These are phyloP conservation scores for Phellinidium pouzarii DNA, from an alignment of 1,284 basidiomycete genomes.

Conservation along the genomic window DNA sequence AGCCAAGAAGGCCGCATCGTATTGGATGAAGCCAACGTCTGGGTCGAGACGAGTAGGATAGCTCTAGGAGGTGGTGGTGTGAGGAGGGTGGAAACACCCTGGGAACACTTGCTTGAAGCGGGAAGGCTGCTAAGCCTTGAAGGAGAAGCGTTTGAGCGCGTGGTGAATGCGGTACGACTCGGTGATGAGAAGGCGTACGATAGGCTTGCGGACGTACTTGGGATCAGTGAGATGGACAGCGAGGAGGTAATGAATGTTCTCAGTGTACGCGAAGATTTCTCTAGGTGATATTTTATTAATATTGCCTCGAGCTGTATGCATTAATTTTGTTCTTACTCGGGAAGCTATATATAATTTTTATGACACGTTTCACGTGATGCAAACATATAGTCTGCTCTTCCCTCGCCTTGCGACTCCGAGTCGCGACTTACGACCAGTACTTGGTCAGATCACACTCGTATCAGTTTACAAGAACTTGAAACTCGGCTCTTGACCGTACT, in stretches of 20 bases:
- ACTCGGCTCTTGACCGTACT: too few relatives aligned
- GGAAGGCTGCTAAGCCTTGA: slow-evolving; percentile 58
- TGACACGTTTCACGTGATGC: not conserved
- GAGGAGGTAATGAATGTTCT: slow-evolving; percentile 48
- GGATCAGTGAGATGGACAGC: slow-evolving; percentile 43
- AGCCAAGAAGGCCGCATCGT: slow-evolving; percentile 49
- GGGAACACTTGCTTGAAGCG: slow-evolving; percentile 64
- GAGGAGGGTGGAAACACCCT: slow-evolving; percentile 57
- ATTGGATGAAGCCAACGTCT: slow-evolving; percentile 65
- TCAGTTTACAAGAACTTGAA: too few relatives aligned
- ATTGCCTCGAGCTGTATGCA: not conserved
- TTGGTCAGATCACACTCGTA: too few relatives aligned
- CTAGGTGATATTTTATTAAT: not conserved
- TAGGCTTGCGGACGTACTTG: slow-evolving; percentile 38
- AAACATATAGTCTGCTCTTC: not conserved
- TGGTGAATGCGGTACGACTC: slow-evolving; percentile 34
- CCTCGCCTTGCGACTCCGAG: too few relatives aligned
- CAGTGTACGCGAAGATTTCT: slow-evolving; percentile 38
- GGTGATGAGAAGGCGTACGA: slow-evolving; percentile 34
- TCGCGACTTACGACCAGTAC: too few relatives aligned
- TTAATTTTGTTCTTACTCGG: not conserved
- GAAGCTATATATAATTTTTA: not conserved
- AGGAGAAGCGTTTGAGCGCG: slow-evolving; percentile 39
- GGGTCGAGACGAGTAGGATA: slow-evolving; percentile 66
- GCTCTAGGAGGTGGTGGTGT: slow-evolving; percentile 45